Conservation (phyloP, 148 eudicot genomes). For the Drosera capensis region DNA sequence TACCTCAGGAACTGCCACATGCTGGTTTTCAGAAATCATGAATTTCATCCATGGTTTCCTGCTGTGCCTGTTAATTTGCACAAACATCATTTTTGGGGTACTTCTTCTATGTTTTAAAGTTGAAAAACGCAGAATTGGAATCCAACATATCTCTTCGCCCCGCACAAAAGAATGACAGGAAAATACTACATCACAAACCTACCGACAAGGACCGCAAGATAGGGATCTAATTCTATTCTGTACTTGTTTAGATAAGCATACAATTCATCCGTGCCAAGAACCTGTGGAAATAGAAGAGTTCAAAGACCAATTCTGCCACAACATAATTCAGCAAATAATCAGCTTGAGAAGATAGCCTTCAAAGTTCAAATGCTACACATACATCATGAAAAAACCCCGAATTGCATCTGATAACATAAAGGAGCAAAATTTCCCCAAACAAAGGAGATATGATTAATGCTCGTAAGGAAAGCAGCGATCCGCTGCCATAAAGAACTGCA, state of each 20-base stretch:
- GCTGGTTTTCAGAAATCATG: slow-evolving; percentile 76
- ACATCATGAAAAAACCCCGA: no score
- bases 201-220: slow-evolving; percentile 72
- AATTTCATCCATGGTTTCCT: slow-evolving; percentile 81
- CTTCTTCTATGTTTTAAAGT: no score
- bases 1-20: slow-evolving; percentile 85
- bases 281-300: slow-evolving; percentile 20
- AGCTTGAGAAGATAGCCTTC: no score
- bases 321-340: not conserved
- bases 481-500: no score
- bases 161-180: not conserved
- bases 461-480: no score
- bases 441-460: no score
- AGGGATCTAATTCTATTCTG: slow-evolving; percentile 62
- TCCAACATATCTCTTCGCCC: no score
- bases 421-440: no score
- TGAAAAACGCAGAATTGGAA: no score
- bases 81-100: no score
- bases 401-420: no score
- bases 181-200: slow-evolving; percentile 26
- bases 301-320: not conserved
- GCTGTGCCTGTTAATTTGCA: slow-evolving; percentile 77
- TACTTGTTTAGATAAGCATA: slow-evolving; percentile 65
- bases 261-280: slow-evolving; percentile 76
- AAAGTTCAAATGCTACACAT: no score